A percentile compares a stretch with the other conserved stretches of the same genome.
Conservation (phyloP, 371 early-diverging fungal genomes). For the Mortierella polycephala region DNA sequence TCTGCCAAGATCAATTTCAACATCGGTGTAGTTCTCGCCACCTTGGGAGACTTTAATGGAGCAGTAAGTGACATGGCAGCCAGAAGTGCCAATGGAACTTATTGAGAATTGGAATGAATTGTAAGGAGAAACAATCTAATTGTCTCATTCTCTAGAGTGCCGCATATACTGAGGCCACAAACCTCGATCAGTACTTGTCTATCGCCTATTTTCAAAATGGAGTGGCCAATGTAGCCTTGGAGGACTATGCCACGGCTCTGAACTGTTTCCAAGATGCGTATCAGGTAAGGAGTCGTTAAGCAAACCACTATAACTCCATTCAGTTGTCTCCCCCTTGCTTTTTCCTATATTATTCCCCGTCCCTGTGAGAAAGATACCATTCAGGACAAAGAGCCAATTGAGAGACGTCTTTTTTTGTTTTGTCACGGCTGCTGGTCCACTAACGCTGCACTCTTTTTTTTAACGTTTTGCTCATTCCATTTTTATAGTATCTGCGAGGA, state of each 20-base stretch:
- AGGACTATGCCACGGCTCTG: slow-evolving; percentile 74
- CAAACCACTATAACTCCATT: too few species aligned
- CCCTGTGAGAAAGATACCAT: too few species aligned
- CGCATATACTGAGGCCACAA: slow-evolving; percentile 80
- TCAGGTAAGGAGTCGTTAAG: slow-evolving; percentile 50
- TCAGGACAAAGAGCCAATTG: too few species aligned
- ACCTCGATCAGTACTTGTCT: slow-evolving; percentile 88
- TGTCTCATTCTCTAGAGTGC: slow-evolving; percentile 62
- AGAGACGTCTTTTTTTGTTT: too few species aligned
- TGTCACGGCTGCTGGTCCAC: too few species aligned
- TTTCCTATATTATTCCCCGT: neutral
- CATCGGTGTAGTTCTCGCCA: slow-evolving; percentile 85
- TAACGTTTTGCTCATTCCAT: neutral
- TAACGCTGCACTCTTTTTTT: neutral
- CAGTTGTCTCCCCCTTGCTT: neutral
- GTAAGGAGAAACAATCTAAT: neutral
- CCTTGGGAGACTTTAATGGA: slow-evolving; percentile 77
- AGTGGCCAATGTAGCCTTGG: slow-evolving; percentile 80
- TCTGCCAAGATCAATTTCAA: slow-evolving; percentile 95
- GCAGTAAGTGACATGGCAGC: slow-evolving; percentile 72
- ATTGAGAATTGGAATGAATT: neutral
- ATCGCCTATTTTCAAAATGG: slow-evolving; percentile 94
- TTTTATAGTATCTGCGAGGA: slow-evolving; percentile 80
- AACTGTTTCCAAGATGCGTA: slow-evolving; percentile 71
- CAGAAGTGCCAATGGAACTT: neutral